phyloP scores from a whole-genome alignment of 495 filamentous ascomycete genomes.

The Penicillium manginii region DNA sequence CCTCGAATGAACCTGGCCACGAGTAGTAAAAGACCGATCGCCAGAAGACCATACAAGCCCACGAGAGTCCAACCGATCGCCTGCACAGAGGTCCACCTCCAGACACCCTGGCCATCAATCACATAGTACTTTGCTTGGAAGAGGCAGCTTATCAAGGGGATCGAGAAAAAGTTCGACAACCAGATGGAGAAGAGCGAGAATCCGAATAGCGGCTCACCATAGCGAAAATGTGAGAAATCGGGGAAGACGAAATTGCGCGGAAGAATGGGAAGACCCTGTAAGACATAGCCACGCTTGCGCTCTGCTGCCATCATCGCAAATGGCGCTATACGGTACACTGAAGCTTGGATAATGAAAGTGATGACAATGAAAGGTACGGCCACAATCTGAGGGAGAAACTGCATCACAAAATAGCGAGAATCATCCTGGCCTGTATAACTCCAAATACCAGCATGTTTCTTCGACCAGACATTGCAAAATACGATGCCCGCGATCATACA shows the following conservation, averaged over 20 bases:
- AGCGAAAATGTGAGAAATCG: conserved; percentile 57
- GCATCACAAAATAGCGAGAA: conserved; percentile 80
- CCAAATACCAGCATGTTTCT: conserved; percentile 63
- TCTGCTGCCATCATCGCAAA: conserved; percentile 75
- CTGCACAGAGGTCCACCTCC: conserved; percentile 79
- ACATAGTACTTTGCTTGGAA: conserved; percentile 62
- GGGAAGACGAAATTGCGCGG: conserved; percentile 61
- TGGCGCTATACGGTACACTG: conserved; percentile 76
- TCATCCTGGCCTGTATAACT: conserved; percentile 67
- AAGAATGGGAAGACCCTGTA: conserved; percentile 48
- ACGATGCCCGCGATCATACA: conserved; percentile 73
- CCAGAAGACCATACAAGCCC: conserved; percentile 68
- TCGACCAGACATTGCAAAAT: conserved; percentile 75
- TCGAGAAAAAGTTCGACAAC: conserved; percentile 63
- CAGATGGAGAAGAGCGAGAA: conserved; percentile 60
- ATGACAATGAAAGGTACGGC: conserved; percentile 73
- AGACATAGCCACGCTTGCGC: conserved; percentile 34
- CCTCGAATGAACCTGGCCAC: conserved; percentile 51
- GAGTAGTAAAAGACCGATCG: conserved; percentile 59
- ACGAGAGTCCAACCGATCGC: conserved; percentile 79
- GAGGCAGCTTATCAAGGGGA: conserved; percentile 66
- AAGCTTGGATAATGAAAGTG: conserved; percentile 71
- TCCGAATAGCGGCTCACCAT: conserved; percentile 58
- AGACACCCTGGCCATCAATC: conserved; percentile 49
- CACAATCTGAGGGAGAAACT: conserved; percentile 80